Conservation (phyloP, 257 asterid species). For the Coffea eugenioides region DNA sequence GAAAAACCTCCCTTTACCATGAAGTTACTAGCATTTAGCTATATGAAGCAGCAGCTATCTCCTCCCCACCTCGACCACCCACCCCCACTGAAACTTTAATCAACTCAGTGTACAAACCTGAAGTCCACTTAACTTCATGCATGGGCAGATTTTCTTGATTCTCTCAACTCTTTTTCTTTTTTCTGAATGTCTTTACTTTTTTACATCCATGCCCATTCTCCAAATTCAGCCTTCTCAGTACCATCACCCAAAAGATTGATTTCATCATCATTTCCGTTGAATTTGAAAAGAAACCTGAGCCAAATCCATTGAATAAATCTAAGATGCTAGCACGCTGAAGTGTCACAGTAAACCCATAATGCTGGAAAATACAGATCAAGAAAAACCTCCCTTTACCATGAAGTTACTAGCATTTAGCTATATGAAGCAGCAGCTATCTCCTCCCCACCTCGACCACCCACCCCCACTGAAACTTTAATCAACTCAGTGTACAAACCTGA, state of each 20-base stretch:
- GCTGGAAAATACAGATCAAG: neutral
- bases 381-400: neutral
- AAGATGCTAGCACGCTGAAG: neutral
- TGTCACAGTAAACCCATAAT: neutral
- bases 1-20: neutral
- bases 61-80: neutral
- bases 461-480: neutral
- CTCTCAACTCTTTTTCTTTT: no score
- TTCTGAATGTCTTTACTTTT: no score
- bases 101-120: no score
- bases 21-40: neutral
- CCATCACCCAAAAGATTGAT: constrained; percentile 95
- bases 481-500: no score
- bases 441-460: neutral
- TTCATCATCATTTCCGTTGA: constrained; percentile 82
- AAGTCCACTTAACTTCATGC: no score
- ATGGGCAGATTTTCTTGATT: no score
- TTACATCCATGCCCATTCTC: constrained; percentile 94
- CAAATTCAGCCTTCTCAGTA: constrained; percentile 89
- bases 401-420: neutral
- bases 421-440: neutral
- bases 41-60: neutral
- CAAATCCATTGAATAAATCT: neutral
- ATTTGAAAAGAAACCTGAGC: constrained; percentile 75
- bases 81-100: neutral